phyloP scores from a whole-genome alignment of 2,329 filamentous ascomycete genomes.

The Calonectria multiphialidica region DNA sequence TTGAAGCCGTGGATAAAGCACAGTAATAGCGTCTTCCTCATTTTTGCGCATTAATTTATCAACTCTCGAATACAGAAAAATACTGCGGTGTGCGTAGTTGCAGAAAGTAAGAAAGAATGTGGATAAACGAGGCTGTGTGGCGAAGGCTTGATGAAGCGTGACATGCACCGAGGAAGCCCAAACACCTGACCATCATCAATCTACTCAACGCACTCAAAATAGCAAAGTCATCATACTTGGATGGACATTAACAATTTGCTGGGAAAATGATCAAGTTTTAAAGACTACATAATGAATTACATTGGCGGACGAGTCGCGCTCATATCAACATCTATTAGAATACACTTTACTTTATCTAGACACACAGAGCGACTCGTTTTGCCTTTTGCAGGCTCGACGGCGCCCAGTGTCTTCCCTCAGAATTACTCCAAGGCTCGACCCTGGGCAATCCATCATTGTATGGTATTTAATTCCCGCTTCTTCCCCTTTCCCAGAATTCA shows the following conservation, averaged over 20 bases:
- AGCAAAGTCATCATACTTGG: neutral
- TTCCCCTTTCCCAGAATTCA: constrained; percentile 42
- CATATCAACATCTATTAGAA: constrained; percentile 56
- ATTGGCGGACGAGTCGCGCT: constrained; percentile 1
- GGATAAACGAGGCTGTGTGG: constrained; percentile 16
- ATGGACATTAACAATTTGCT: neutral
- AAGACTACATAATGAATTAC: constrained; percentile 4
- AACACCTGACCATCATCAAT: constrained; percentile 12
- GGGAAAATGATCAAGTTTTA: neutral
- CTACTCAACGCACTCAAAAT: neutral
- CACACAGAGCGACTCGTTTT: constrained; percentile 37
- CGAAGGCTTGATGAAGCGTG: constrained; percentile 17
- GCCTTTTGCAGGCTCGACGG: constrained; percentile 36
- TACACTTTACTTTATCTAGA: constrained; percentile 54
- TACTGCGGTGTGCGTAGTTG: neutral
- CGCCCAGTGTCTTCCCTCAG: constrained; percentile 23
- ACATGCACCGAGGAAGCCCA: neutral
- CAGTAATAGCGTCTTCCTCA: constrained; percentile 82
- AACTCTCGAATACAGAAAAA: neutral
- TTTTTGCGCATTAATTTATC: constrained; percentile 26
- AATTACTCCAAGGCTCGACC: constrained; percentile 24
- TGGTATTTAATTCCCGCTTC: constrained; percentile 43
- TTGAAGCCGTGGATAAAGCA: constrained; percentile 94
- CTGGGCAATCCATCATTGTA: constrained; percentile 37
- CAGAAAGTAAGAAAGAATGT: neutral